A percentile compares a stretch with the other conserved stretches of the same genome.
Evolutionary conservation across 768 basidiomycete species (phyloP).

Genomic region (Neoboletus subvelutipes): DNA sequence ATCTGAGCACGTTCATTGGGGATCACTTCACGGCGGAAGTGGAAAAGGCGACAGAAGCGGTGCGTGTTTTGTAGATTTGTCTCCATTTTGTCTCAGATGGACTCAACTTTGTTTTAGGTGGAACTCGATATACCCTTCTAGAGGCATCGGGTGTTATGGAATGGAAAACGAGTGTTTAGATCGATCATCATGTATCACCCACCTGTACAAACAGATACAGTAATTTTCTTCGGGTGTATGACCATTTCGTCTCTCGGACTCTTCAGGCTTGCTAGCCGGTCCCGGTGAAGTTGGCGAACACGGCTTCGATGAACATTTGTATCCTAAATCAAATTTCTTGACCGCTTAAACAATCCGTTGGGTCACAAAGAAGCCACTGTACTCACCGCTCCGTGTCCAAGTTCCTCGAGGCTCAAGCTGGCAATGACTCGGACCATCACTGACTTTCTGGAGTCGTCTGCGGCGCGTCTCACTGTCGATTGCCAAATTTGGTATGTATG

Average conservation of each 20-base stretch:
- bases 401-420: neutral
- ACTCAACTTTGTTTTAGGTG: conserved; percentile 23
- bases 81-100: conserved; percentile 3
- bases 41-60: conserved; percentile 30
- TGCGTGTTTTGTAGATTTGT: conserved; percentile 14
- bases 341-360: neutral
- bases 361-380: neutral
- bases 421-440: too few species aligned
- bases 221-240: neutral
- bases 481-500: conserved; percentile 14
- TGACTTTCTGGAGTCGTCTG: too few species aligned
- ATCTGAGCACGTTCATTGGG: conserved; percentile 33
- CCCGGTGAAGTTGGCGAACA: too few species aligned
- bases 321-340: neutral
- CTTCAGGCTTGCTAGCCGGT: too few species aligned
- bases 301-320: neutral
- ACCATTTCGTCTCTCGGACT: neutral
- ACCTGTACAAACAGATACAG: conserved; percentile 8
- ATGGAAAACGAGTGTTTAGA: neutral
- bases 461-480: too few species aligned
- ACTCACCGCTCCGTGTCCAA: neutral
- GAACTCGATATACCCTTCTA: conserved; percentile 33
- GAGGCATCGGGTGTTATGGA: conserved; percentile 3
- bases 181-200: conserved; percentile 5
- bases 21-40: conserved; percentile 32